Evolutionary conservation across 2,329 filamentous ascomycete species (phyloP), one percentile per base, ranked within the genome.

Genomic region (Pseudopithomyces chartarum): DNA sequence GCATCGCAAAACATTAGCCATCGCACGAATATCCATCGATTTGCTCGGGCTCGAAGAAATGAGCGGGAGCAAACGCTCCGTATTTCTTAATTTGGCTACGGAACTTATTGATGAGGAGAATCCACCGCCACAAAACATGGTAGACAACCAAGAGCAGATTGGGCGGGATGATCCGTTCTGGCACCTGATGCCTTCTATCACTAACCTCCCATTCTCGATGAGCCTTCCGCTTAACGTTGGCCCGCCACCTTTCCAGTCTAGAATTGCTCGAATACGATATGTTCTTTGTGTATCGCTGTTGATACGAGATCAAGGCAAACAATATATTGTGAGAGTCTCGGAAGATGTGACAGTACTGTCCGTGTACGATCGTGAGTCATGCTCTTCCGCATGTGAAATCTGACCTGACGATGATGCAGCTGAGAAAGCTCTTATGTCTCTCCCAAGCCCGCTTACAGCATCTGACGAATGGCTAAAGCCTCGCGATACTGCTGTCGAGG

Each of bases 151-250:
- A 20, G 73, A 75, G 40, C 75, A 76, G 12, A 67, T 78, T 17
- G 68, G 71, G 6, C 62, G 65, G 2, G 64, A 70, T 6, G 75
- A 79, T 46, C 69, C 74, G 3, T 82, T 80, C 56, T 84, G 82
- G 82, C 76, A 79, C 56, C 65, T 84, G 33, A 74, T 75, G 59
- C 78, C 82, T 22, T 82, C 81, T 0, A 67, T 72, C 12, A 79
- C 79, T 11, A 75, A 75, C 29, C 60, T 85, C 4, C 81, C 82
- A 3, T 85, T 85, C 66, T 78, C 79, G 56, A 63, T 85, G 53
- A 83, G 81, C 59, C 66, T 85, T 15, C 83, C 83, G 2, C 70
- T 85, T 19, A 81, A 84, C 55, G 79, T 84, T 26, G 82, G 83
- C 6, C 82, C 82, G 11, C 81, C 82, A 15, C 82, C 83, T 1